A percentile compares a stretch with the other conserved stretches of the same genome.
These are phyloP conservation scores for Candida saitoana DNA, from an alignment of 805 yeast genomes.

Conservation along the genomic window DNA sequence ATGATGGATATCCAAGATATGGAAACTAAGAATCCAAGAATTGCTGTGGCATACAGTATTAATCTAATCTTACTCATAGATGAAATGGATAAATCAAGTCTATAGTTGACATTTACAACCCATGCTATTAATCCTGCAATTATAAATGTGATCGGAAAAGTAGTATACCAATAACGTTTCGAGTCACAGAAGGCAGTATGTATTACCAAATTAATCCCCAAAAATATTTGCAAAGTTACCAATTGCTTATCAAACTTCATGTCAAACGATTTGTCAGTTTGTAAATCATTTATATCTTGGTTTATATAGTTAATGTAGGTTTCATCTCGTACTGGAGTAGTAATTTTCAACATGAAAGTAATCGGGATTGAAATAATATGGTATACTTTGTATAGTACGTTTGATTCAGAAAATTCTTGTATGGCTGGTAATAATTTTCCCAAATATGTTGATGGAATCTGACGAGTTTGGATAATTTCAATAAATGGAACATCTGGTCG, in stretches of 20 bases:
- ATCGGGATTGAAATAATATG: constrained; percentile 20
- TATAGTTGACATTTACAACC: constrained; percentile 7
- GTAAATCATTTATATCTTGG: constrained; percentile 5
- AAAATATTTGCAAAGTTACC: constrained; percentile 25
- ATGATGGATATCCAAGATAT: constrained; percentile 65
- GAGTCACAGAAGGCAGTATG: constrained; percentile 11
- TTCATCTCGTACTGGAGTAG: constrained; percentile 32
- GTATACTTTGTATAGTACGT: constrained; percentile 11
- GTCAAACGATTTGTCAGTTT: constrained; percentile 11
- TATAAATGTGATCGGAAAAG: constrained; percentile 11
- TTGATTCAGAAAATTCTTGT: constrained; percentile 9
- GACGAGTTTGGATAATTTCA: not conserved
- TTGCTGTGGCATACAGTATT: constrained; percentile 26
- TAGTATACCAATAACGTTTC: constrained; percentile 9
- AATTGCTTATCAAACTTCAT: constrained; percentile 17
- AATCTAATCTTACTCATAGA: constrained; percentile 8
- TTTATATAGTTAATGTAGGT: constrained; percentile 6
- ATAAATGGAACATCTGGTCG: not conserved
- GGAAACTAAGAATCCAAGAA: constrained; percentile 62
- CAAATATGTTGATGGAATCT: not conserved
- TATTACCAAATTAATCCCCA: constrained; percentile 24
- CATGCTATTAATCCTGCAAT: constrained; percentile 7
- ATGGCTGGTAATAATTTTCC: constrained; percentile 14
- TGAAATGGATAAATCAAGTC: constrained; percentile 3
- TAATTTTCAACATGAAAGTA: constrained; percentile 20